Percentiles rank a stretch among this genome's conserved stretches.
Conservation (phyloP, 106 monocot species). For the Allium sativum region DNA sequence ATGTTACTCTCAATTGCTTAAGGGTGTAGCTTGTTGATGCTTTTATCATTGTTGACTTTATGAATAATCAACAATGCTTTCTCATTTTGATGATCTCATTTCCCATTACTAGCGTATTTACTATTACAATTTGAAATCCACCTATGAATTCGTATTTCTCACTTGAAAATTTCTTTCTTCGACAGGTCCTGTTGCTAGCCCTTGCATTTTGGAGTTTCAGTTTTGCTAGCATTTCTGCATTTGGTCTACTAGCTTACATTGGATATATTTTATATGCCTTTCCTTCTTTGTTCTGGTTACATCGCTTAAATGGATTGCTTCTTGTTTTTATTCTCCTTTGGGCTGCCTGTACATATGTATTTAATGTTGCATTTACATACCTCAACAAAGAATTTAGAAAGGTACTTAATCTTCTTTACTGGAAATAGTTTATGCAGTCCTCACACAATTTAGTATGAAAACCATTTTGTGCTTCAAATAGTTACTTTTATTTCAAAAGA, state of each 20-base stretch:
- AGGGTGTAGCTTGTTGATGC: too few species aligned
- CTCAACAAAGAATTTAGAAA: slow-evolving; percentile 75
- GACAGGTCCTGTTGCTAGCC: slow-evolving; percentile 81
- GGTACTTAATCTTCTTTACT: slow-evolving; percentile 25
- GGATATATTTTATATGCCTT: slow-evolving; percentile 85
- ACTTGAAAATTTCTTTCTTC: slow-evolving; percentile 5
- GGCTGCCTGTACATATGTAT: slow-evolving; percentile 87
- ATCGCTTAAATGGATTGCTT: slow-evolving; percentile 86
- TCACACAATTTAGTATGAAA: too few species aligned
- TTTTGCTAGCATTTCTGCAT: slow-evolving; percentile 92
- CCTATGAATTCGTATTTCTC: slow-evolving; percentile 10
- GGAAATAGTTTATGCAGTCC: too few species aligned
- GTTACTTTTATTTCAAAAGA: too few species aligned
- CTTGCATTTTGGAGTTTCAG: slow-evolving; percentile 94
- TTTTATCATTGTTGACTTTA: too few species aligned
- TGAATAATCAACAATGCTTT: too few species aligned
- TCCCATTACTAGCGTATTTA: not conserved
- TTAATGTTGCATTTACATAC: slow-evolving; percentile 89
- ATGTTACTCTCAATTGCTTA: too few species aligned
- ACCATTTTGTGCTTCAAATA: too few species aligned
- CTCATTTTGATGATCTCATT: too few species aligned
- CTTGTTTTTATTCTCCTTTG: slow-evolving; percentile 93
- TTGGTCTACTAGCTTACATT: slow-evolving; percentile 83
- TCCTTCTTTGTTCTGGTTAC: slow-evolving; percentile 82
- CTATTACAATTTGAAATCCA: not conserved